Evolutionary conservation across 2,329 filamentous ascomycete species (phyloP).

Genomic region (Cadophora malorum): DNA sequence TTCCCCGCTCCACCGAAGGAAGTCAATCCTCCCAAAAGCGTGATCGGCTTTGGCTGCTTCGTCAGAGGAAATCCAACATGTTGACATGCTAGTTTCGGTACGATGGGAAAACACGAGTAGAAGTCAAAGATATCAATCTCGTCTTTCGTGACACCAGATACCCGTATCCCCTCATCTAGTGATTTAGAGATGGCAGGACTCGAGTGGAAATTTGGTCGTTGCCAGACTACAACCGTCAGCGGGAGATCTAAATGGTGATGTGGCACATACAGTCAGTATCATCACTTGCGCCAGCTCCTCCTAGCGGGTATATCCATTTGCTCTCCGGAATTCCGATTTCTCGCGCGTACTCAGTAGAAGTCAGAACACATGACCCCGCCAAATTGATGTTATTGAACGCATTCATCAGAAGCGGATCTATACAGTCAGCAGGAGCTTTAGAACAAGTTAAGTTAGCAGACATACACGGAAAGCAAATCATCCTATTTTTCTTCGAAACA

Average conservation of each 20-base stretch:
- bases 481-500: slow-evolving; percentile 63
- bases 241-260: neutral
- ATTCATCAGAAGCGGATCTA: slow-evolving; percentile 73
- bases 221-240: slow-evolving; percentile 59
- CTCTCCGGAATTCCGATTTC: slow-evolving; percentile 59
- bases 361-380: slow-evolving; percentile 65
- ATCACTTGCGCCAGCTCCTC: slow-evolving; percentile 67
- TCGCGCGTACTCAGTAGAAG: slow-evolving; percentile 60
- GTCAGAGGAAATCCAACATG: slow-evolving; percentile 61
- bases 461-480: slow-evolving; percentile 73
- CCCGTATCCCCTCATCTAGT: slow-evolving; percentile 58
- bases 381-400: slow-evolving; percentile 74
- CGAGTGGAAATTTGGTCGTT: slow-evolving; percentile 62
- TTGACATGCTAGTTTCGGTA: slow-evolving; percentile 68
- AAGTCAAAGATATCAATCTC: slow-evolving; percentile 68
- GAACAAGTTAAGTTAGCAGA: slow-evolving; percentile 11
- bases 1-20: slow-evolving; percentile 75
- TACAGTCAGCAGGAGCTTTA: slow-evolving; percentile 28
- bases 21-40: slow-evolving; percentile 68
- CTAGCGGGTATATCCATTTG: slow-evolving; percentile 69
- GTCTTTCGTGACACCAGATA: slow-evolving; percentile 53
- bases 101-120: slow-evolving; percentile 74
- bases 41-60: slow-evolving; percentile 57
- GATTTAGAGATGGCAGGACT: slow-evolving; percentile 64
- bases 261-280: slow-evolving; percentile 55